phyloP scores from a whole-genome alignment of 106 monocot species.

The Dendrobium chrysotoxum region DNA sequence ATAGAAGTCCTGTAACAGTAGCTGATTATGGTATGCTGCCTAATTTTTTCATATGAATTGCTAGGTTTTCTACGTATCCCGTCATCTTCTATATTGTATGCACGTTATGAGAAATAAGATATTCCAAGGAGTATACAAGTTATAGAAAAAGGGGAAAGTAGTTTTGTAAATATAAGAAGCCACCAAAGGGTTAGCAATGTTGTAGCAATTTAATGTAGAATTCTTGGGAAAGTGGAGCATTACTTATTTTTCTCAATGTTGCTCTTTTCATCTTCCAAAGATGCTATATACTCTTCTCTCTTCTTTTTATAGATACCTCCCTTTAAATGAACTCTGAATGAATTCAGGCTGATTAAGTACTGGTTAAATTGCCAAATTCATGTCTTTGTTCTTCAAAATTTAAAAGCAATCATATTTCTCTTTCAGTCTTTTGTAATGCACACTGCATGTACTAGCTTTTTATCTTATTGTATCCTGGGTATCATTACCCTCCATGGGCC shows the following conservation, averaged over 20 bases:
- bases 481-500: background rate
- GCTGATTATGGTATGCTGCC: constrained; percentile 87
- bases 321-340: background rate
- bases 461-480: background rate
- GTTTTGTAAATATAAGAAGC: constrained; percentile 1
- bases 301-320: background rate
- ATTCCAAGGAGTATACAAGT: background rate
- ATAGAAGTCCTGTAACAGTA: constrained; percentile 94
- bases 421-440: background rate
- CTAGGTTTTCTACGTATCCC: background rate
- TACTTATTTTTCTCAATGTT: background rate
- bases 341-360: background rate
- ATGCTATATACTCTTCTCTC: background rate
- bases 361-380: background rate
- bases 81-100: background rate
- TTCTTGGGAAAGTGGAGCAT: background rate
- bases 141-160: background rate
- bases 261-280: background rate
- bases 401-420: background rate
- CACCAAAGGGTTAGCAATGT: background rate
- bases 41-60: background rate
- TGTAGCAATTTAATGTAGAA: background rate
- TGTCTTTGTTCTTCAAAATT: background rate
- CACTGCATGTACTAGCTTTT: background rate
- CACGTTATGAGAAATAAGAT: background rate